A percentile compares a stretch with the other conserved stretches of the same genome.
Evolutionary conservation across 2,329 filamentous ascomycete genomes (phyloP).

Genomic region (Penicillium italicum): DNA sequence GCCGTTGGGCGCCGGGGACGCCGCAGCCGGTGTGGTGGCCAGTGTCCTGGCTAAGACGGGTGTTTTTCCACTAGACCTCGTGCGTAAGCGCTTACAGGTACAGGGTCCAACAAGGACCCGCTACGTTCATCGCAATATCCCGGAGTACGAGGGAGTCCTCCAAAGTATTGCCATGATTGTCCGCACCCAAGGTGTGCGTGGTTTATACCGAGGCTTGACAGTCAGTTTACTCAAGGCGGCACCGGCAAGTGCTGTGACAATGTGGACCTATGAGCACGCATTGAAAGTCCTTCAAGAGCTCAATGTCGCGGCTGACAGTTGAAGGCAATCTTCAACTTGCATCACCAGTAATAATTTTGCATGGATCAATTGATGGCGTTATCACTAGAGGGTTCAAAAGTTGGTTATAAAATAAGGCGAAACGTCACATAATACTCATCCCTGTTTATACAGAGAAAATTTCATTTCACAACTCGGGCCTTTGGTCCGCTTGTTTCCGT

Average conservation of each 20-base stretch:
- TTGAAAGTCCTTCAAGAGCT: conserved; percentile 56
- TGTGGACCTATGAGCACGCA: conserved; percentile 88
- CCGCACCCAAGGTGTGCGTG: conserved; percentile 68
- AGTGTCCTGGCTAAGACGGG: conserved; percentile 80
- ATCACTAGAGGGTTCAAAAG: background rate
- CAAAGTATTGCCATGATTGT: conserved; percentile 67
- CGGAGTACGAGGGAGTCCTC: conserved; percentile 69
- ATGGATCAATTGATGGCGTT: conserved; percentile 8
- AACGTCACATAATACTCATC: background rate
- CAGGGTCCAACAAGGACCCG: conserved; percentile 77
- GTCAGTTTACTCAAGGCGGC: conserved; percentile 91
- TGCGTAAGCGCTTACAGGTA: conserved; percentile 89
- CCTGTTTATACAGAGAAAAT: background rate
- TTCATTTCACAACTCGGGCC: background rate
- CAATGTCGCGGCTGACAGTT: conserved; percentile 21
- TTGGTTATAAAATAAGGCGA: background rate
- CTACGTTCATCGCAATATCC: conserved; percentile 86
- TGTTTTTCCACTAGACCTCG: conserved; percentile 89
- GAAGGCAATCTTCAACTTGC: background rate
- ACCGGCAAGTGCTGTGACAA: conserved; percentile 84
- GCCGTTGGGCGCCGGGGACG: conserved; percentile 75
- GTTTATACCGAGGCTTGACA: conserved; percentile 80
- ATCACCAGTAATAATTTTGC: background rate
- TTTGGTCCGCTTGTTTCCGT: no score
- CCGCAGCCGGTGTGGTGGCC: conserved; percentile 73